A percentile compares a stretch with the other conserved stretches of the same genome.
phyloP scores from a whole-genome alignment of 192 early-diverging fungal genomes.

The Lunasporangiospora selenospora region DNA sequence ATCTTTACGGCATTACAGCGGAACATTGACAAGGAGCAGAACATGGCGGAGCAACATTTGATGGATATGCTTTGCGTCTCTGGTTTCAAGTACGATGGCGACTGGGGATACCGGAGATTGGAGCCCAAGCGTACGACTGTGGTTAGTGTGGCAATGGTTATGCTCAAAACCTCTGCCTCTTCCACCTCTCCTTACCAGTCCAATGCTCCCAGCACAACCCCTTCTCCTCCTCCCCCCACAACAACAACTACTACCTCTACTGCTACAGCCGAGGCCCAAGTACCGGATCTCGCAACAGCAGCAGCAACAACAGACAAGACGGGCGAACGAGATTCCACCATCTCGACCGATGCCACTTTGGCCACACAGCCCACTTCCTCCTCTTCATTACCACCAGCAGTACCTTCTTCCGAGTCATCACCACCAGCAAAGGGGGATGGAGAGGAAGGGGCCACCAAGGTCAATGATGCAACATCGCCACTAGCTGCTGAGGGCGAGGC shows the following conservation, averaged over 20 bases:
- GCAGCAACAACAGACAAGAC: conserved; percentile 1
- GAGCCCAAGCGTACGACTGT: conserved; percentile 72
- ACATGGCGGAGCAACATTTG: conserved; percentile 75
- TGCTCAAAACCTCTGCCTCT: conserved; percentile 69
- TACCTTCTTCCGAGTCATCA: no score
- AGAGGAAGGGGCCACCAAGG: no score
- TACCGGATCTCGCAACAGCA: background rate
- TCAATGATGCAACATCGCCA: no score
- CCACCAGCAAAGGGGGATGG: background rate
- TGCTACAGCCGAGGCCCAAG: background rate
- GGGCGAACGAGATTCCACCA: no score
- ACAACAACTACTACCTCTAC: background rate
- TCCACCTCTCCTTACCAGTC: no score
- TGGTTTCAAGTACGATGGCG: conserved; percentile 73
- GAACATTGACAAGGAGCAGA: conserved; percentile 72
- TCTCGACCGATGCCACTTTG: no score
- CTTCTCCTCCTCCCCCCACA: conserved; percentile 1
- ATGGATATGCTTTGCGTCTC: conserved; percentile 84
- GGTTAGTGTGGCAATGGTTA: conserved; percentile 71
- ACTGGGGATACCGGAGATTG: conserved; percentile 74
- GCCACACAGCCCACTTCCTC: no score
- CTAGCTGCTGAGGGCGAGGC: no score
- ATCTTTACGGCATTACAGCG: conserved; percentile 79
- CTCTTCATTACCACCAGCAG: no score
- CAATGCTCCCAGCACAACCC: background rate